Percentiles rank a stretch among this genome's conserved stretches.
These are phyloP conservation scores for Phytophthora rubi DNA, from an alignment of 352 stramenopile species.

Conservation along the genomic window DNA sequence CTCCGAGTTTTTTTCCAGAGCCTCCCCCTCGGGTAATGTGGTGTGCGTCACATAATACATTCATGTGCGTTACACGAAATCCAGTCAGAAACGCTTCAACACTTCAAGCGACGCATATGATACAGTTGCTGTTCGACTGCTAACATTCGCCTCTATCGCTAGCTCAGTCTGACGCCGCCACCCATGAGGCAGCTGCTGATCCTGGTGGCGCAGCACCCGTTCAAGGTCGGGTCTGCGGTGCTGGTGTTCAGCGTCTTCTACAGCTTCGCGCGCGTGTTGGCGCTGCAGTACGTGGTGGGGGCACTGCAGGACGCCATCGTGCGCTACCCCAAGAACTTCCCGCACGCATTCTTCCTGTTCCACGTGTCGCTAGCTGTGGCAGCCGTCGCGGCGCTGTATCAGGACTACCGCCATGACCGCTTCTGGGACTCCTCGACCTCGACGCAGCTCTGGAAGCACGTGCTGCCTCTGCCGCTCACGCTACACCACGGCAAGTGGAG, in stretches of 20 bases:
- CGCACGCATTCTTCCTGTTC: constrained; percentile 59
- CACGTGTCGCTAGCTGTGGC: constrained; percentile 46
- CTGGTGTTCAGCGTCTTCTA: constrained; percentile 68
- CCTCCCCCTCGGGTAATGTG: constrained; percentile 7
- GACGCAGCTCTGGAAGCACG: constrained; percentile 54
- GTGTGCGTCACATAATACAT: constrained; percentile 5
- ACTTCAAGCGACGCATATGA: constrained; percentile 21
- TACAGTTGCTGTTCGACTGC: neutral
- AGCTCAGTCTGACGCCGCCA: neutral
- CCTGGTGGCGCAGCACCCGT: constrained; percentile 65
- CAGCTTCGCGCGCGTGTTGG: constrained; percentile 72
- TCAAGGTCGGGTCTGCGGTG: constrained; percentile 54
- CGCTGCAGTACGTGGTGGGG: constrained; percentile 58
- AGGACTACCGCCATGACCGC: constrained; percentile 43
- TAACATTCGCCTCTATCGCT: neutral
- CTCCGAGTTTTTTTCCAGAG: constrained; percentile 1
- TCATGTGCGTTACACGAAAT: neutral
- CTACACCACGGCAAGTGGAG: constrained; percentile 50
- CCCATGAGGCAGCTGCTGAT: constrained; percentile 58
- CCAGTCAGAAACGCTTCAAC: neutral
- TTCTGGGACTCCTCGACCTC: constrained; percentile 37
- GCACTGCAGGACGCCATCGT: constrained; percentile 58
- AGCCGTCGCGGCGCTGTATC: constrained; percentile 48
- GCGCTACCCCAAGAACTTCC: constrained; percentile 64
- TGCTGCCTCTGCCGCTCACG: constrained; percentile 70